Conservation (phyloP, 345 rosid species). For the Acer yangbiense region DNA sequence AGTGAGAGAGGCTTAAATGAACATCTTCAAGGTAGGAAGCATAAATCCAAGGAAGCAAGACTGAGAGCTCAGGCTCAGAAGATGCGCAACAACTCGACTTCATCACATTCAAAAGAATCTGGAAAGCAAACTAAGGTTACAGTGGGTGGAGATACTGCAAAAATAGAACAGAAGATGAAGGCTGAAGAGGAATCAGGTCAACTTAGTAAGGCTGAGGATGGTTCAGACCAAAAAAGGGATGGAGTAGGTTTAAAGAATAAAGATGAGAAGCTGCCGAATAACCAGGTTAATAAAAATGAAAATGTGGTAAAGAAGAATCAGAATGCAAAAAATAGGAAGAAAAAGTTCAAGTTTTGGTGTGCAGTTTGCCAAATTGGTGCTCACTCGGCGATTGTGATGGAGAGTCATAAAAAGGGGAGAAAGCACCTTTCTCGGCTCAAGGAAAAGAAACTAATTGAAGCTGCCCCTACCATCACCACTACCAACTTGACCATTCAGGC, state of each 20-base stretch:
- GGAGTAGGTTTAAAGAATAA: slow-evolving; percentile 7
- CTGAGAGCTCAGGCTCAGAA: slow-evolving; percentile 29
- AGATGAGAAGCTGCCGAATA: neutral
- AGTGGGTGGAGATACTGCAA: neutral
- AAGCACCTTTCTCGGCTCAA: slow-evolving; percentile 41
- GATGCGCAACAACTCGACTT: slow-evolving; percentile 2
- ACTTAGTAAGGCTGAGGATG: slow-evolving; percentile 11
- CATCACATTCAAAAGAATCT: slow-evolving; percentile 13
- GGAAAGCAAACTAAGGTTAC: slow-evolving; percentile 16
- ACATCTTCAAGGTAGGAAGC: slow-evolving; percentile 48
- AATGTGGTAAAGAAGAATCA: slow-evolving; percentile 4
- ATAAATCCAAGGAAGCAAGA: slow-evolving; percentile 37
- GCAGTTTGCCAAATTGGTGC: slow-evolving; percentile 45
- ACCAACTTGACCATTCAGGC: neutral
- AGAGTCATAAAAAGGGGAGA: slow-evolving; percentile 52
- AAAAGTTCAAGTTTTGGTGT: slow-evolving; percentile 50
- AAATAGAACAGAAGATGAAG: slow-evolving; percentile 12
- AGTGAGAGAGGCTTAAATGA: slow-evolving; percentile 42
- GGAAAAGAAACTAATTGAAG: slow-evolving; percentile 23
- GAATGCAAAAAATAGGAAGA: neutral
- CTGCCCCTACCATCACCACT: neutral
- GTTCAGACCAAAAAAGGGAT: slow-evolving; percentile 20
- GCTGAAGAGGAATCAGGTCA: slow-evolving; percentile 11
- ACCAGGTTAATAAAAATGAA: neutral
- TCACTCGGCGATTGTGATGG: slow-evolving; percentile 36